phyloP scores from a whole-genome alignment of 345 rosid genomes.

The Pistacia vera region DNA sequence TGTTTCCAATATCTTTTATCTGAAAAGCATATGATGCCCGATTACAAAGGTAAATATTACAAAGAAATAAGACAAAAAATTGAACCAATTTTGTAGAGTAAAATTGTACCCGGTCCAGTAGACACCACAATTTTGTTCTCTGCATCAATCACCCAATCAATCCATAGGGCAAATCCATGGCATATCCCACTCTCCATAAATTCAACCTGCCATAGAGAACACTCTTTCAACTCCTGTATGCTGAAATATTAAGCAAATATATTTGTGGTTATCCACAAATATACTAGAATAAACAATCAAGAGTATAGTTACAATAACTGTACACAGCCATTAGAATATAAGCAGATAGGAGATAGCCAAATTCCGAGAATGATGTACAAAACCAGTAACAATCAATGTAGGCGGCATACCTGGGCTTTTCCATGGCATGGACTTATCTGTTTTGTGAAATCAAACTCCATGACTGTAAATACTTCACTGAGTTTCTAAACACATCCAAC shows the following conservation, averaged over 20 bases:
- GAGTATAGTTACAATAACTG: background rate
- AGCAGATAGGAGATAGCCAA: background rate
- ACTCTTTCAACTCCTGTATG: background rate
- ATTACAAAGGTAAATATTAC: background rate
- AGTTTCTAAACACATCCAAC: slow-evolving; percentile 58
- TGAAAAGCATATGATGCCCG: slow-evolving; percentile 23
- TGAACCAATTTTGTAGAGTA: background rate
- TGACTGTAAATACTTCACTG: slow-evolving; percentile 55
- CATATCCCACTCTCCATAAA: slow-evolving; percentile 64
- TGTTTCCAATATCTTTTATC: slow-evolving; percentile 81
- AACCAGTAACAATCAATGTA: background rate
- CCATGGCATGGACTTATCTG: slow-evolving; percentile 65
- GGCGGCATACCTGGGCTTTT: slow-evolving; percentile 55
- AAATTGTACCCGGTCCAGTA: slow-evolving; percentile 71
- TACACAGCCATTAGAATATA: background rate
- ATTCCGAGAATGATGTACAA: background rate
- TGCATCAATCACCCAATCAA: slow-evolving; percentile 90
- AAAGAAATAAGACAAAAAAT: background rate
- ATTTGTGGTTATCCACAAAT: no score
- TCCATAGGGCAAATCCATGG: slow-evolving; percentile 89
- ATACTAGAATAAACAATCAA: background rate
- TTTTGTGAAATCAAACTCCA: slow-evolving; percentile 79
- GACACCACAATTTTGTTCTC: slow-evolving; percentile 51
- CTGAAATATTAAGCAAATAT: no score
- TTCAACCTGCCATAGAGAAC: slow-evolving; percentile 49